Percentiles rank a stretch among this genome's conserved stretches.
These are phyloP conservation scores for Mycena galericulata DNA, from an alignment of 768 basidiomycete species.

Conservation along the genomic window DNA sequence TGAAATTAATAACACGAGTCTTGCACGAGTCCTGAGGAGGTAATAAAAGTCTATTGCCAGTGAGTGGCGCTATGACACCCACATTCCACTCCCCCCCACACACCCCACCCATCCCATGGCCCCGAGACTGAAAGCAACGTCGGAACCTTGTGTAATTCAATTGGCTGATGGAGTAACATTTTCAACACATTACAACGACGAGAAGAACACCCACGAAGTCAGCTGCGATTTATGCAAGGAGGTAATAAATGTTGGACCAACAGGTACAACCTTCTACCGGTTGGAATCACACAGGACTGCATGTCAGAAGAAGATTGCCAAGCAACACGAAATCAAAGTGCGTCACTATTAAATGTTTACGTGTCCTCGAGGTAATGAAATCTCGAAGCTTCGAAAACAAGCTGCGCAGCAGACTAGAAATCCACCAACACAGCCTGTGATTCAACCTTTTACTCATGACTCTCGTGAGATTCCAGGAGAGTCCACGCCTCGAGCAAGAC, in stretches of 20 bases:
- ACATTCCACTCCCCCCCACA: slow-evolving; percentile 2
- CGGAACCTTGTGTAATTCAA: slow-evolving; percentile 16
- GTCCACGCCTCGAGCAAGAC: slow-evolving; percentile 19
- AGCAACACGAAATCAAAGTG: slow-evolving; percentile 7
- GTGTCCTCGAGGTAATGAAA: background rate
- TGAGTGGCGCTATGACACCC: slow-evolving; percentile 1
- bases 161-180: background rate
- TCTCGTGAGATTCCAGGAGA: slow-evolving; percentile 2
- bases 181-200: slow-evolving; percentile 4
- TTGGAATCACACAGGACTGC: slow-evolving; percentile 19
- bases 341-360: slow-evolving; percentile 1
- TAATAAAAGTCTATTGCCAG: slow-evolving; percentile 8
- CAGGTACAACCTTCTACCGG: slow-evolving; percentile 11
- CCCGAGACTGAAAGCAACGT: slow-evolving; percentile 12
- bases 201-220: slow-evolving; percentile 16
- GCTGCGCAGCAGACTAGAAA: slow-evolving; percentile 7
- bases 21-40: background rate
- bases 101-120: background rate
- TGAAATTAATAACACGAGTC: background rate
- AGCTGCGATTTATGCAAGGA: slow-evolving; percentile 15
- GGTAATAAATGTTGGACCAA: slow-evolving; percentile 11
- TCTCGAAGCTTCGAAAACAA: slow-evolving; percentile 17
- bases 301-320: slow-evolving; percentile 5
- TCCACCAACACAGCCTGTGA: background rate
- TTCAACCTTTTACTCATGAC: background rate